phyloP scores from a whole-genome alignment of 169 alveolate species.

The Cryptosporidium viatorum region DNA sequence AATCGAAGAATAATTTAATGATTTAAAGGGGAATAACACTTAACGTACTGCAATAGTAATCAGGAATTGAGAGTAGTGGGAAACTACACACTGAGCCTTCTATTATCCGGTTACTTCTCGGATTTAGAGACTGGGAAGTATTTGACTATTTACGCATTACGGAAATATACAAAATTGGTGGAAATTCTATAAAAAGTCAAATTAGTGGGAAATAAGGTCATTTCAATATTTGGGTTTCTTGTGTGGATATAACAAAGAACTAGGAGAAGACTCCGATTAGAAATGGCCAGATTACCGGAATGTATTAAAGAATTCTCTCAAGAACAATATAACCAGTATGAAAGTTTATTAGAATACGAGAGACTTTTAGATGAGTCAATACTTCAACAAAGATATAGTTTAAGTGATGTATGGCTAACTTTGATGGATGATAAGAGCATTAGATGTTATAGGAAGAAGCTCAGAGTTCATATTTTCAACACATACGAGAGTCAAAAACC shows the following conservation, averaged over 20 bases:
- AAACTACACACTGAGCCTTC: not conserved
- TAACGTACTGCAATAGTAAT: too few species aligned
- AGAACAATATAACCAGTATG: constrained; percentile 49
- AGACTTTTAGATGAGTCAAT: constrained; percentile 66
- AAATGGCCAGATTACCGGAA: constrained; percentile 62
- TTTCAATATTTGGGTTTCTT: not conserved
- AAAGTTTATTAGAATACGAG: constrained; percentile 50
- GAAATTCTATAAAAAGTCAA: not conserved
- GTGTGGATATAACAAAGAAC: not conserved
- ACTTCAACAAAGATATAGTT: constrained; percentile 63
- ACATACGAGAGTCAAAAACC: constrained; percentile 74
- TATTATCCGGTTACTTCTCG: not conserved
- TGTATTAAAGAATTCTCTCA: constrained; percentile 51
- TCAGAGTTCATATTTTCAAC: constrained; percentile 78
- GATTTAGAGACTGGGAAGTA: not conserved
- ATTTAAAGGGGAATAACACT: not conserved
- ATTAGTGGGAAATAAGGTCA: not conserved
- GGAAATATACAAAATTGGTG: too few species aligned
- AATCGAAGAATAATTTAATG: not conserved
- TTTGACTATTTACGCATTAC: not conserved
- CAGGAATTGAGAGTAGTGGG: not conserved
- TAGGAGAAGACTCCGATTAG: not conserved
- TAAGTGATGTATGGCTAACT: constrained; percentile 73
- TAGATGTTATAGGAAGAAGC: constrained; percentile 63
- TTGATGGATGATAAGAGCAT: constrained; percentile 73